phyloP scores from a whole-genome alignment of 2,329 filamentous ascomycete species.

The Didymellaceae sp. region DNA sequence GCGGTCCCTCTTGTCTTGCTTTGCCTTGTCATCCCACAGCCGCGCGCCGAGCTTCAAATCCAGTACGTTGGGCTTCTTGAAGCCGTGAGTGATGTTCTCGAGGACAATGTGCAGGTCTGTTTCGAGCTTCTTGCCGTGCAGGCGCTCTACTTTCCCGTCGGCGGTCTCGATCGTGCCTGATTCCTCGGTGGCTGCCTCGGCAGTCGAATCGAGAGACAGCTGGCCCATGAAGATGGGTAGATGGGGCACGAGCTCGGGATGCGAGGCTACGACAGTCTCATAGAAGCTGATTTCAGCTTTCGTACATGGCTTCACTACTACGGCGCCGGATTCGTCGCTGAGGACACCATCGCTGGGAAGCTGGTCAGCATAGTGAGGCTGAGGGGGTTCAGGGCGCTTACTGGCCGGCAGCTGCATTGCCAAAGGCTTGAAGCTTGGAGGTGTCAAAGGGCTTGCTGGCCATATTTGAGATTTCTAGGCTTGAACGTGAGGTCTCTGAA shows the following conservation, averaged over 20 bases:
- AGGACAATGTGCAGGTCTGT: conserved; percentile 84
- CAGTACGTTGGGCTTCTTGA: conserved; percentile 84
- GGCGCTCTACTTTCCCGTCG: conserved; percentile 41
- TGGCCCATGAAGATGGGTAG: conserved; percentile 88
- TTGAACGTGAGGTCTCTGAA: no score
- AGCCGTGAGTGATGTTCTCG: conserved; percentile 82
- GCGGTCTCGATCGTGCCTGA: conserved; percentile 39
- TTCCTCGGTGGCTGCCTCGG: conserved; percentile 26
- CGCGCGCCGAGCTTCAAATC: conserved; percentile 90
- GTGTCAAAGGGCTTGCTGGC: conserved; percentile 60
- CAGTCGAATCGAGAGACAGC: conserved; percentile 61
- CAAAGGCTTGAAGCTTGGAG: conserved; percentile 71
- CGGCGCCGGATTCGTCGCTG: conserved; percentile 78
- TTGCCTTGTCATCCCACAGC: conserved; percentile 79
- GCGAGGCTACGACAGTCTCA: conserved; percentile 69
- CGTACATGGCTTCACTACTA: conserved; percentile 95
- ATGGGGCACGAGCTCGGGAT: conserved; percentile 76
- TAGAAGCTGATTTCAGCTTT: conserved; percentile 88
- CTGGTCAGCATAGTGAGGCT: conserved; percentile 15
- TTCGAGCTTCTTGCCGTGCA: conserved; percentile 68
- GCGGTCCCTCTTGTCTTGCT: conserved; percentile 62
- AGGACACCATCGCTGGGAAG: conserved; percentile 81
- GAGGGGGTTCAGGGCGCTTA: conserved; percentile 57
- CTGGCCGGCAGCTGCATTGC: conserved; percentile 83
- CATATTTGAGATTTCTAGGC: no score